Percentiles rank a stretch among this genome's conserved stretches.
Conservation (phyloP, 2,329 filamentous ascomycete species). For the Xylariaceae sp. region DNA sequence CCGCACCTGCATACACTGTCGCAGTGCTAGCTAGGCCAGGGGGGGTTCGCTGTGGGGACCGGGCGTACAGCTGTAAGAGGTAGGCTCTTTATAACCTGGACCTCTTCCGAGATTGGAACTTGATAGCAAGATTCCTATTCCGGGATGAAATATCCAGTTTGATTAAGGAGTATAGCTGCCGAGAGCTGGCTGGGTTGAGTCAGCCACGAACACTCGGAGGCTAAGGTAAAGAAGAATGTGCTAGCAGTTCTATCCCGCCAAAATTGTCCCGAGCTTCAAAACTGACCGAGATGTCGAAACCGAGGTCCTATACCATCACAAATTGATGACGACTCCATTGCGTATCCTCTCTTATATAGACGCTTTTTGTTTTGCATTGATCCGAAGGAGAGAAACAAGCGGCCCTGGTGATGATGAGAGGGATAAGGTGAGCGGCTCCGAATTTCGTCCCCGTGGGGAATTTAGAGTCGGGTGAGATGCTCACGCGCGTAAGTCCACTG, state of each 20-base stretch:
- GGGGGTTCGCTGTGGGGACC: conserved; percentile 5
- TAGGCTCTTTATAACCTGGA: not conserved
- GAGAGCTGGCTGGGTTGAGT: not conserved
- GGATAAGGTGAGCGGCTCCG: not conserved
- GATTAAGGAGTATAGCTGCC: too few relatives aligned
- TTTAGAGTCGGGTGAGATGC: conserved; percentile 18
- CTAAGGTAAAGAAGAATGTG: conserved; percentile 12
- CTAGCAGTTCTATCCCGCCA: not conserved
- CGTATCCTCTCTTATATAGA: not conserved
- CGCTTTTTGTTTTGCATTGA: not conserved
- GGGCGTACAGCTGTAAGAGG: not conserved
- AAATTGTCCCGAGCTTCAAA: conserved; percentile 4
- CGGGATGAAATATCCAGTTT: too few relatives aligned
- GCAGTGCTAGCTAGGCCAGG: not conserved
- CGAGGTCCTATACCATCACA: too few relatives aligned
- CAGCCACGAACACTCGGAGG: not conserved
- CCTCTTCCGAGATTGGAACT: not conserved
- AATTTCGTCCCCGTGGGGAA: conserved; percentile 8
- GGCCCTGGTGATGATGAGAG: not conserved
- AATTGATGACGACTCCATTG: not conserved
- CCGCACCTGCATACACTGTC: not conserved
- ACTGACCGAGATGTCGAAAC: too few relatives aligned
- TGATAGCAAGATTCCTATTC: not conserved
- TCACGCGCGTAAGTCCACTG: too few relatives aligned
- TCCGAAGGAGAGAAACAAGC: not conserved